A percentile compares a stretch with the other conserved stretches of the same genome.
phyloP scores from a whole-genome alignment of 306 rosid species.

The Nissolia schottii region DNA sequence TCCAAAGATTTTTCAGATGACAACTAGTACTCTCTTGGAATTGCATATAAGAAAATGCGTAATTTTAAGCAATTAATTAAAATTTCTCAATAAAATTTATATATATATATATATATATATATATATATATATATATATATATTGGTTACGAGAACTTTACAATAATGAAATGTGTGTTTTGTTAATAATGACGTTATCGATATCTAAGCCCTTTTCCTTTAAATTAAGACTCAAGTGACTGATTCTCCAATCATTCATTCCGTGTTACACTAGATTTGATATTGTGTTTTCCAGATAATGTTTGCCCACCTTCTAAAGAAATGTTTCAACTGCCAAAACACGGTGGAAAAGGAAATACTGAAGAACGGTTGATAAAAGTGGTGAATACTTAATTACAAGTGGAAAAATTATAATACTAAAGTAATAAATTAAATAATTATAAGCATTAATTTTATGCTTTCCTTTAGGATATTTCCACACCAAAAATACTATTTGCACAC shows the following conservation, averaged over 20 bases:
- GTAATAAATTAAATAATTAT: too few species aligned
- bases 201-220: not conserved
- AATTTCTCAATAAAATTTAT: not conserved
- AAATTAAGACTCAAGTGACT: not conserved
- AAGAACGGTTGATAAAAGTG: too few species aligned
- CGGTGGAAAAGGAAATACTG: not conserved
- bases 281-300: not conserved
- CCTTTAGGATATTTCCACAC: too few species aligned
- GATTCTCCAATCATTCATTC: not conserved
- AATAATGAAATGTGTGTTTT: not conserved
- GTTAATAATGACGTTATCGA: not conserved
- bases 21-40: constrained; percentile 10
- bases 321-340: not conserved
- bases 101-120: too few species aligned
- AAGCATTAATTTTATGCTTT: too few species aligned
- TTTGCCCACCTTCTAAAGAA: not conserved
- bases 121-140: too few species aligned
- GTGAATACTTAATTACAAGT: too few species aligned
- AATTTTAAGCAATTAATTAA: not conserved
- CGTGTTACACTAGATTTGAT: not conserved
- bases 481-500: too few species aligned
- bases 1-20: constrained; percentile 11
- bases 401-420: too few species aligned
- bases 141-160: not conserved
- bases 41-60: not conserved